Conservation (phyloP, 139 green algal genomes). For the Auxenochlorella protothecoides region DNA sequence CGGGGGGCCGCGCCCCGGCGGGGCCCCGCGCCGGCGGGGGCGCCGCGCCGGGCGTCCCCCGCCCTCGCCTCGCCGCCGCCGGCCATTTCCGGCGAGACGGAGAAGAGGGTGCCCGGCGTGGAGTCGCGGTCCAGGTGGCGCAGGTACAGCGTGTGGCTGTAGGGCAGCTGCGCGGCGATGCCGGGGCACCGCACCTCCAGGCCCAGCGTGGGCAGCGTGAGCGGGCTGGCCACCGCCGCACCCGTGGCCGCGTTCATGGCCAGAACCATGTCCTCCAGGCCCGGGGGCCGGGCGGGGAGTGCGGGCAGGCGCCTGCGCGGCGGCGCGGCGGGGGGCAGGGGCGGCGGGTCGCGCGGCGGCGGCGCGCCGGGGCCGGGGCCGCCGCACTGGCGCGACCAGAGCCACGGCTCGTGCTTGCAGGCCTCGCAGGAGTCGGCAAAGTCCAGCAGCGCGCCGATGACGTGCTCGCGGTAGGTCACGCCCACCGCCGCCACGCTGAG, state of each 20-base stretch:
- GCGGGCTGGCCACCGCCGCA: conserved; percentile 1
- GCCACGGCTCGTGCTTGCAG: conserved; percentile 13
- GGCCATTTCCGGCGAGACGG: neutral
- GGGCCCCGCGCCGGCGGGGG: neutral
- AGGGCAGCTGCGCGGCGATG: conserved; percentile 23
- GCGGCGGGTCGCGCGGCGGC: neutral
- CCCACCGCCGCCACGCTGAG: conserved; percentile 17
- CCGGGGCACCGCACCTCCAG: conserved; percentile 19
- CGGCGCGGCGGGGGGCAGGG: neutral
- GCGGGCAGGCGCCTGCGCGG: neutral
- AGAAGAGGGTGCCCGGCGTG: neutral
- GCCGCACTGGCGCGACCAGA: conserved; percentile 1
- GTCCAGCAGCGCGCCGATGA: conserved; percentile 9
- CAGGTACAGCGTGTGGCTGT: conserved; percentile 13
- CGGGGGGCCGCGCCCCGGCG: neutral
- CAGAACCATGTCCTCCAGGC: conserved; percentile 17
- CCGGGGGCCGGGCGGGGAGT: conserved; percentile 6
- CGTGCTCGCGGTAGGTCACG: conserved; percentile 8
- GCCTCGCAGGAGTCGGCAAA: conserved; percentile 4
- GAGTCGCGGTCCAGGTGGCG: neutral
- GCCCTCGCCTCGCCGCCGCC: too few species aligned
- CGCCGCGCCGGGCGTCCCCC: neutral
- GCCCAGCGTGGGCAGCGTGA: conserved; percentile 3
- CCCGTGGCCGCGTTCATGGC: conserved; percentile 3
- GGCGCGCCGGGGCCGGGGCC: neutral